These are phyloP conservation scores for Collariella sp. DNA, from an alignment of 495 filamentous ascomycete genomes.

Conservation along the genomic window DNA sequence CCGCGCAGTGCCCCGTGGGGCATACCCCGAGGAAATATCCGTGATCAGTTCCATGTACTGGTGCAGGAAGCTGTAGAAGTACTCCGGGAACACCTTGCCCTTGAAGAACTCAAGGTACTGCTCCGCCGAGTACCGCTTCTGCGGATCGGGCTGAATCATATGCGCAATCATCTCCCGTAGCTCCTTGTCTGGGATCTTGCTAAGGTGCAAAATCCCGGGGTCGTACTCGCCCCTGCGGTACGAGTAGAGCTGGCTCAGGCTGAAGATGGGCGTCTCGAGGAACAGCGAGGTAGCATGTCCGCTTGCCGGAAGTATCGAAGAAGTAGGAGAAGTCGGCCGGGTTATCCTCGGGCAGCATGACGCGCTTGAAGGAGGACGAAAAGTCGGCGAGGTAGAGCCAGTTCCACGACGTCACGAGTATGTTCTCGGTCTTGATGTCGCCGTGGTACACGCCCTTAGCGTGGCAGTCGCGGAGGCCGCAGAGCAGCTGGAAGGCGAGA, in stretches of 20 bases:
- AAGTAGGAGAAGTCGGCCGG: slow-evolving; percentile 96
- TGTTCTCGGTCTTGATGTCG: slow-evolving; percentile 97
- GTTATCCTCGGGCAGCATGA: slow-evolving; percentile 91
- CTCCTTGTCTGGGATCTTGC: slow-evolving; percentile 78
- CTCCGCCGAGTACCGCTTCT: slow-evolving; percentile 85
- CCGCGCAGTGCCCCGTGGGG: slow-evolving; percentile 50
- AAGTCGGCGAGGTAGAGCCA: slow-evolving; percentile 98
- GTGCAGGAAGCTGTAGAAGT: slow-evolving; percentile 95
- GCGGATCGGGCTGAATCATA: slow-evolving; percentile 91
- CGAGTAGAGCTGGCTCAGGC: slow-evolving; percentile 84
- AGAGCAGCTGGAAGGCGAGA: slow-evolving; percentile 93
- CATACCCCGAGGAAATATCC: slow-evolving; percentile 72
- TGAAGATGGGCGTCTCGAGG: slow-evolving; percentile 91
- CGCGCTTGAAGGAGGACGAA: slow-evolving; percentile 89
- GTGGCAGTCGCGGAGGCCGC: slow-evolving; percentile 88
- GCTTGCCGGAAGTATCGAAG: slow-evolving; percentile 83
- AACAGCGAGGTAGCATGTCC: slow-evolving; percentile 98
- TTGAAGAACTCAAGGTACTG: slow-evolving; percentile 92
- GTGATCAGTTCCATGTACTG: slow-evolving; percentile 96
- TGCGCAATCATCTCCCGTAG: slow-evolving; percentile 80
- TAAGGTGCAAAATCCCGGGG: slow-evolving; percentile 66
- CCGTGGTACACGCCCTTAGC: slow-evolving; percentile 86
- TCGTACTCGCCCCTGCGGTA: slow-evolving; percentile 91
- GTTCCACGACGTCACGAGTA: slow-evolving; percentile 96
- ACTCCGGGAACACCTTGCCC: slow-evolving; percentile 83